These are phyloP conservation scores for Rhizopogon rudus DNA, from an alignment of 768 basidiomycete genomes.

Conservation along the genomic window DNA sequence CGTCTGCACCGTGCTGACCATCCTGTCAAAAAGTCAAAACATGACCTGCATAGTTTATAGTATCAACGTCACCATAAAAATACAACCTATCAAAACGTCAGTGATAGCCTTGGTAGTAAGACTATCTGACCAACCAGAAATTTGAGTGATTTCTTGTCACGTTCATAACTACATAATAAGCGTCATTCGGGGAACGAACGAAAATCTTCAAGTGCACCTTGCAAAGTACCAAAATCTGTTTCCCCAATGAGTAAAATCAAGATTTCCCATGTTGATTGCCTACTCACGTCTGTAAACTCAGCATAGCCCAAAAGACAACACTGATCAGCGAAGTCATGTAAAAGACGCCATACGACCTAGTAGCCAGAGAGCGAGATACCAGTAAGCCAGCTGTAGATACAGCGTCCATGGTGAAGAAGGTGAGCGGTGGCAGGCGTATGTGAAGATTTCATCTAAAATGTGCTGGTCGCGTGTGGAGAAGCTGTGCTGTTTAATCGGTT, in stretches of 20 bases:
- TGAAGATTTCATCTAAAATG: not conserved
- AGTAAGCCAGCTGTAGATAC: not conserved
- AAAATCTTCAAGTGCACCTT: not conserved
- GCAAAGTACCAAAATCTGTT: not conserved
- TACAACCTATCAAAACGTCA: not conserved
- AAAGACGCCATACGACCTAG: not conserved
- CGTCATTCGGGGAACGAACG: not conserved
- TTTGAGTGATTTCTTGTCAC: not conserved
- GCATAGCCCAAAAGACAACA: not conserved
- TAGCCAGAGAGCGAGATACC: not conserved
- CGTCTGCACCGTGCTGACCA: not conserved
- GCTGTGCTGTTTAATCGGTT: not conserved
- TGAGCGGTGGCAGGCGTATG: not conserved
- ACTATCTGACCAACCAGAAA: not conserved
- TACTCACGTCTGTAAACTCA: not conserved
- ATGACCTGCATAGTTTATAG: not conserved
- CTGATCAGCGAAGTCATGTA: not conserved
- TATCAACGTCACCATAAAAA: not conserved
- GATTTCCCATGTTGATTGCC: not conserved
- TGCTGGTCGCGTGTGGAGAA: not conserved
- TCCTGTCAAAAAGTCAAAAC: not conserved
- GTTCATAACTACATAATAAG: not conserved
- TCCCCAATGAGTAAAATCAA: not conserved
- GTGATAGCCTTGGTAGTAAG: not conserved
- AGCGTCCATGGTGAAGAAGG: not conserved